These are phyloP conservation scores for Paramecium sexaurelia DNA, from an alignment of 73 alveolate species.

Conservation along the genomic window DNA sequence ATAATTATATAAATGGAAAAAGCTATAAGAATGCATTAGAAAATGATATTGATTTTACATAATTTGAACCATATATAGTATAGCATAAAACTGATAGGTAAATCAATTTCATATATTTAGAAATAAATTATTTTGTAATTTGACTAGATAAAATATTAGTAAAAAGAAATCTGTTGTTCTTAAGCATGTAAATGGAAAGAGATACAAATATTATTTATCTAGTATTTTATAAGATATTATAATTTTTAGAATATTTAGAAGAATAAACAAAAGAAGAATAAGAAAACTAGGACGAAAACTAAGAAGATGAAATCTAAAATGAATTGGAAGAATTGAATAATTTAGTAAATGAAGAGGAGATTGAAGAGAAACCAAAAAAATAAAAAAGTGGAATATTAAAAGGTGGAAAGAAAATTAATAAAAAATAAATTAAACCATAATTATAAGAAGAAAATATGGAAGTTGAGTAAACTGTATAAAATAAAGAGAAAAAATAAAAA, in stretches of 20 bases:
- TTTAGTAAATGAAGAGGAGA: not conserved
- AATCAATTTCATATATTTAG: not conserved
- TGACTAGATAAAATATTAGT: constrained; percentile 19
- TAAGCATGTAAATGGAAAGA: constrained; percentile 50
- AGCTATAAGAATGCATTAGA: constrained; percentile 33
- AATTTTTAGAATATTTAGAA: constrained; percentile 24
- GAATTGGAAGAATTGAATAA: not conserved
- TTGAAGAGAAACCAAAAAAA: not conserved
- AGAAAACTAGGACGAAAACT: not conserved
- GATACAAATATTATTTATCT: constrained; percentile 33
- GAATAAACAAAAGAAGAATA: constrained; percentile 18
- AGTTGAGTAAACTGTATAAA: not conserved
- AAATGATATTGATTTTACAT: constrained; percentile 29
- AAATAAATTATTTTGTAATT: constrained; percentile 34
- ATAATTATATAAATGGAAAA: not conserved
- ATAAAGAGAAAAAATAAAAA: not conserved
- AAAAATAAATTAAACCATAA: not conserved
- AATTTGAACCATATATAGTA: constrained; percentile 50
- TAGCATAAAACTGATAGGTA: constrained; percentile 39
- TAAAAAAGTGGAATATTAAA: not conserved
- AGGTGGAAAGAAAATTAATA: not conserved
- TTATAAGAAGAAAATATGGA: not conserved
- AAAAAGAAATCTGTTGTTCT: not conserved
- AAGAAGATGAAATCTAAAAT: not conserved
- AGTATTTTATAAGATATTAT: not conserved